Base-by-base conservation (phyloP, 371 early-diverging fungal species). In the Sporodiniella umbellata region DNA sequence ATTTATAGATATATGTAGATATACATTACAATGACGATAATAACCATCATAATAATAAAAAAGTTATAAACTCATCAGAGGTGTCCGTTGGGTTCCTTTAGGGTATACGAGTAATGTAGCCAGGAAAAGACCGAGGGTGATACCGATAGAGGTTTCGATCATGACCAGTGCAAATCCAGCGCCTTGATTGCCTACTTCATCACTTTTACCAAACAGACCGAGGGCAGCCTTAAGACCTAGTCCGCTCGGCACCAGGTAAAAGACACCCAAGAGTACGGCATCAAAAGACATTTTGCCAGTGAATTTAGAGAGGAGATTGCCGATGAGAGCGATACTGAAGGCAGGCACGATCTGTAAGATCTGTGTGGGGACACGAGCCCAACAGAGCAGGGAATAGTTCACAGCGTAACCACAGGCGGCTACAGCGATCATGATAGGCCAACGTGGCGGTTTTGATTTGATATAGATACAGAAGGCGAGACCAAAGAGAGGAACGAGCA, bases 71-170 rank as follows among this genome's bases (percentile, higher is more conserved):
- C 58, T 80, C 80, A 84, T 81, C n/a, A 84, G 63, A 22, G 79
- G 72, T 2, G 80, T 80, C 30, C 75, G 75, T 51, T 53, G 58
- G 42, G 68, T 70, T 33, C 84, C 81, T 51, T 68, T 70, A 1
- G 84, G 81, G 48, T 79, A 84, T 33, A 80, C 76, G 26, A 81
- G 58, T 30, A 81, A 51, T 0, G 80, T 74, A 2, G 80, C 75
- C 30, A 74, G 53, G 55, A 84, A 84, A 19, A 84, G 62, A 0
- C 84, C 84, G 37, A 84, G 68, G 0, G 81, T 78, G 35, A 84
- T 81, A 65, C 66, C 66, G 12, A 66, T 66, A 8, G 66, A 49
- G 15, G 58, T 48, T 54, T 75, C 61, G 43, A 79, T 75, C 77
- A 76, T 75, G 3, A 64, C 56, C 49, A 79, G 33, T 12, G 77